Evolutionary conservation across 2,329 filamentous ascomycete species (phyloP).

Genomic region (Aspergillus amoenus): DNA sequence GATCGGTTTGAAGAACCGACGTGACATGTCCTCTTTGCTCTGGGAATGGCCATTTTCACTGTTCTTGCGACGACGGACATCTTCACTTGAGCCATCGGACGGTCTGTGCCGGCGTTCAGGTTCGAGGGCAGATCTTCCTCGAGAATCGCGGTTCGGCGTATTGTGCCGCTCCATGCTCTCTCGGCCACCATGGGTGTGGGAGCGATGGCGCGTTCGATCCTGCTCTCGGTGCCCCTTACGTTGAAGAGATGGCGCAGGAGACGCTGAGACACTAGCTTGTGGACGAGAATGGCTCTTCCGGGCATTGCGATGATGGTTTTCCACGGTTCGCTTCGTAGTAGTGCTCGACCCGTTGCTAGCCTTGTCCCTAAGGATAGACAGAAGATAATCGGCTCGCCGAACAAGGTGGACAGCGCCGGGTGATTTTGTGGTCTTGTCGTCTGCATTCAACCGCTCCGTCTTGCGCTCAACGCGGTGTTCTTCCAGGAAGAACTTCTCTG

Average conservation of each 20-base stretch:
- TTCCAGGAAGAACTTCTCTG: slow-evolving; percentile 91
- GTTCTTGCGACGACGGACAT: slow-evolving; percentile 35
- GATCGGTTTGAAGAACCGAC: slow-evolving; percentile 49
- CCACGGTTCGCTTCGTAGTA: slow-evolving; percentile 73
- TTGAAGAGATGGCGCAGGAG: slow-evolving; percentile 43
- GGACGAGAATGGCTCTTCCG: slow-evolving; percentile 60
- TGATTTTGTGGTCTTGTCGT: slow-evolving; percentile 63
- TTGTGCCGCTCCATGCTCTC: slow-evolving; percentile 45
- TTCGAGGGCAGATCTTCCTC: slow-evolving; percentile 36
- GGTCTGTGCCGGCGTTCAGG: slow-evolving; percentile 34
- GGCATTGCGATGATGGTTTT: slow-evolving; percentile 93
- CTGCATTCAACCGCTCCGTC: slow-evolving; percentile 74
- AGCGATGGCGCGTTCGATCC: slow-evolving; percentile 43
- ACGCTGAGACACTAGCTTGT: slow-evolving; percentile 43
- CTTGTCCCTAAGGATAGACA: slow-evolving; percentile 92
- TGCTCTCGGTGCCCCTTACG: slow-evolving; percentile 44
- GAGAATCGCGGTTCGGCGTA: slow-evolving; percentile 42
- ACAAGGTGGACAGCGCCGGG: slow-evolving; percentile 97
- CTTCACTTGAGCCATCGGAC: slow-evolving; percentile 36
- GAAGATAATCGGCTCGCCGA: slow-evolving; percentile 87
- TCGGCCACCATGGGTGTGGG: slow-evolving; percentile 40
- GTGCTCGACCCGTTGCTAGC: slow-evolving; percentile 63
- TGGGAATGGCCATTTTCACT: slow-evolving; percentile 37
- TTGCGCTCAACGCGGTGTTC: slow-evolving; percentile 99
- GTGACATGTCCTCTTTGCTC: slow-evolving; percentile 40